Evolutionary conservation across 495 filamentous ascomycete species (phyloP), one percentile per base, ranked within the genome.

Genomic region (Podospora pseudopauciseta): DNA sequence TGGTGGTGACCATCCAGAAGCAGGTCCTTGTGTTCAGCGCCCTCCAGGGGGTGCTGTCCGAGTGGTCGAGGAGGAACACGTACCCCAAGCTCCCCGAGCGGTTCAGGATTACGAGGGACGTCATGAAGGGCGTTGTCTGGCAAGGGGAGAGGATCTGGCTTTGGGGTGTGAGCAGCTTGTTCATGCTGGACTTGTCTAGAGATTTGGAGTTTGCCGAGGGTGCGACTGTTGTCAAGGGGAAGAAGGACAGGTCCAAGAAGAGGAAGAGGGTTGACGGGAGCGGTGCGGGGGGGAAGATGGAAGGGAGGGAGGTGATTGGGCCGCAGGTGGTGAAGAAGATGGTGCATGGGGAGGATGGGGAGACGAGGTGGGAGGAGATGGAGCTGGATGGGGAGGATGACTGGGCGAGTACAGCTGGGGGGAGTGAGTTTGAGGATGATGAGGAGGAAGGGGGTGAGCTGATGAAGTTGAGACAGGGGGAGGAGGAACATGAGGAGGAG

Each of bases 51-150:
- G 83, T 83, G 11, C 80, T 97, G 11, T 90, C 90, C 0, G 84
- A 91, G 34, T 99, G 95, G 95, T 94, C 92, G 2, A 85, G 91
- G 62, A 84, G 90, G 6, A 97, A 97, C 77, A 90, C 91, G 9
- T 87, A 89, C 20, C 82, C 86, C 11, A 86, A 82, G 66, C 87
- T 97, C 20, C 95, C 94, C 0, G 81, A 80, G 5, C 85, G 90
- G 39, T 95, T 94, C 80, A 82, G 81, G 57, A 81, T 85, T 39
- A 84, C 91, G 30, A 85, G 88, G 61, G 92, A 97, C 76, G 84
- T 90, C 55, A 89, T 89, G 20, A 92, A 92, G 80, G 93, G 94
- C 19, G 88, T 89, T 58, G 74, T 97, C 23, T 99, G 96, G 94
- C 92, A 97, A 74, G 79, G 90, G 2, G 80, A 79, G 27, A 84